Evolutionary conservation across 345 rosid genomes (phyloP), one percentile per base, ranked within the genome.

Genomic region (Euphorbia pulcherrima): DNA sequence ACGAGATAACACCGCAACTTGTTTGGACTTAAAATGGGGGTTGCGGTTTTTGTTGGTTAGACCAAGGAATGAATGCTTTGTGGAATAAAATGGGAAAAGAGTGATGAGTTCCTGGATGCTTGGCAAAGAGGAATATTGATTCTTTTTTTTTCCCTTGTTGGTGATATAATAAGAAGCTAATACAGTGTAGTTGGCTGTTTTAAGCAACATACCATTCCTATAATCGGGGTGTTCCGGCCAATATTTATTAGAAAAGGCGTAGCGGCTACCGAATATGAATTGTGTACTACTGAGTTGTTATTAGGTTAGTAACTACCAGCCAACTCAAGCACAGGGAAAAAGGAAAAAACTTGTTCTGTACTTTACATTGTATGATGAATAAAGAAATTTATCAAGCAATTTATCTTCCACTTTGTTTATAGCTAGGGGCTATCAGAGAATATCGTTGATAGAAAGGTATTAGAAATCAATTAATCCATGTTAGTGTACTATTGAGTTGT

Each of bases 81-180:
- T 56, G 24, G 63, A 86, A 74, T 77, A 73, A n/a, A n/a, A 82
- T 65, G 68, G 70, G 84, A 83, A 72, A 79, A 79, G 74, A 79
- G 52, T 41, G 83, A 77, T 77, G 76, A 75, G 64, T 77, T 81
- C 80, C 72, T 60, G 46, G 65, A 65, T 71, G 73, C 75, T 64
- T 61, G 28, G 79, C 71, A 47, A 33, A 33, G 37, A 33, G 63
- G 70, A 52, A 76, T 80, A 75, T 65, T 73, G 20, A 61, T 75
- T 74, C 69, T 68, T 71, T 66, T 41, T 8, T 41, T 41, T 41
- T 37, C 6, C 75, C 64, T 48, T 53, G 23, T 39, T 8, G 30
- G 23, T 69, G 70, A 59, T 65, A 59, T 65, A 66, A 65, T 65
- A 61, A 54, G 62, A 26, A 67, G 53, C 60, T 5, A 37, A 27